Evolutionary conservation across 768 basidiomycete genomes (phyloP), one percentile per base, ranked within the genome.

Genomic region (Russula virescens): DNA sequence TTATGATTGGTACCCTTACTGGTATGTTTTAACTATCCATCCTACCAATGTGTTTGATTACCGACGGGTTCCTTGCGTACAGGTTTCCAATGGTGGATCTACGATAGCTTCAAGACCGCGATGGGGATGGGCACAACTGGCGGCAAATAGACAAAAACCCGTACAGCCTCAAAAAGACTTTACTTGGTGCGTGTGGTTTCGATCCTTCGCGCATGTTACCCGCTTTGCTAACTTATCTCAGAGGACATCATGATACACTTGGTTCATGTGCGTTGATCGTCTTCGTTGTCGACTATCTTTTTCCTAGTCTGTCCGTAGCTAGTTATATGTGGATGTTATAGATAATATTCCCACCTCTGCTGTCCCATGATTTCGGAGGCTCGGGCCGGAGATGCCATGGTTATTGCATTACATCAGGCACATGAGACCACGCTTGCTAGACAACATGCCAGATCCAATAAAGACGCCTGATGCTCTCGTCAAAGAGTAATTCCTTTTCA

Each of bases 21-120:
- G 70, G 71, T 69, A 61, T 25, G 63, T 60, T 26, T 18, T 14
- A 26, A 21, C 19, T 55, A 11, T 54, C 34, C 4, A 4, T 8
- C 6, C 10, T 14, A 34, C 38, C 28, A 9, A 42, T 9, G 28
- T 31, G 19, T n/a, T n/a, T 31, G 31, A 51, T 52, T 14, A 46
- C 13, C 21, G 19, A 63, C 28, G 13, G 1, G 74, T 76, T 26
- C 3, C 76, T 77, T 76, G 62, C 73, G 80, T 66, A 80, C 76
- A 78, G 91, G 89, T 71, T 90, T 90, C 88, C 88, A 91, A 80
- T 91, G 89, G 90, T 92, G 91, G 89, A 91, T 94, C 76, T 94
- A 93, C 74, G 92, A 93, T 73, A 79, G 83, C 55, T 93, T 92
- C 84, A 93, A 93, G 81, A 62, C 82, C 26, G 73, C 86, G 56